Base-by-base conservation (phyloP, 495 filamentous ascomycete genomes). In the Halenospora varia region DNA sequence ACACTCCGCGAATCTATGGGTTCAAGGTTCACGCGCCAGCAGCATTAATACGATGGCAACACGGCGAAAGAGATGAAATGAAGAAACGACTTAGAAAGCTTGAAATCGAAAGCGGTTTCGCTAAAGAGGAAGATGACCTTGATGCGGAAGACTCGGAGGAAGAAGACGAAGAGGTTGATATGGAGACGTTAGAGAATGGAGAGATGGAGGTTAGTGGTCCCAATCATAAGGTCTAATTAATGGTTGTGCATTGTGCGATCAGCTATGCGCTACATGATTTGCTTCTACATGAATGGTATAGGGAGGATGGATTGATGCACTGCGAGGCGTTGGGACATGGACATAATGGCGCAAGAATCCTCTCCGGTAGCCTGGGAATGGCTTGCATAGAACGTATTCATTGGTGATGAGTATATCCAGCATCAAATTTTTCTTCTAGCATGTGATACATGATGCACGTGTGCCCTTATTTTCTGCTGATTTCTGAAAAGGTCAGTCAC, bases 1-100 rank as follows among this genome's bases (percentile, higher is more conserved):
- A 96, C 70, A 82, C 90, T 50, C 95, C 95, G 15, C 81, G 86
- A 45, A 87, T 96, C 48, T 98, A 91, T 71, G 94, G 94, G 15
- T 98, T 98, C 78, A 89, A 88, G 64, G 90, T 97, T 8, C 94
- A 97, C 74, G 89, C 92, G 1, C 82, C 85, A 22, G 94, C 94
- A 1, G 89, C 94, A 3, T 73, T 98, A 60, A 85, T 87, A 45
- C 82, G 94, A 59, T 98, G 92, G 94, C 94, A 98, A 75, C 86
- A 92, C 62, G 76, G 70, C 46, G 79, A 86, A 68, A 80, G 91
- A 49, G 87, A 90, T 48, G 86, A 90, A 45, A 88, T 93, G 84
- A 84, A 87, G 60, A 76, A 80, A 55, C 77, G 90, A 35, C 66
- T 86, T 39, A 78, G 76, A 25, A 83, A 80, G 66, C 64, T 82